Evolutionary conservation across 208 protist species (phyloP), one percentile per base, ranked within the genome.

Genomic region (Trypanosoma grayi): DNA sequence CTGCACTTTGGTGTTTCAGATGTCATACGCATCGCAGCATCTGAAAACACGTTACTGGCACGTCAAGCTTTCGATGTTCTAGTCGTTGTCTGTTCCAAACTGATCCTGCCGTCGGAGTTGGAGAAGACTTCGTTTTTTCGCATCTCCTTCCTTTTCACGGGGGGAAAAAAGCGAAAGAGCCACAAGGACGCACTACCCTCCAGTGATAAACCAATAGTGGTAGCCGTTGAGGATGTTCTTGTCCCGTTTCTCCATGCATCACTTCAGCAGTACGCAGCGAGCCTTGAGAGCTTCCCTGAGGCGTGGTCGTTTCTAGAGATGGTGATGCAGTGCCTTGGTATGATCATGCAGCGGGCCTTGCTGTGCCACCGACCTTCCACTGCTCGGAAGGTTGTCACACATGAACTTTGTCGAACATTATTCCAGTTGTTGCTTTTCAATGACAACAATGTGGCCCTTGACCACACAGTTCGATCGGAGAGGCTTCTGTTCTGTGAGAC

Each of bases 401-500:
- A 31, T 10, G 77, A 87, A 13, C 56, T 92, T 16, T 82, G 77
- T 1, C 43, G 40, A 34, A 74, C 79, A 1, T 58, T 94, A 4
- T 94, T 89, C 41, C 65, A 69, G 36, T 55, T 90, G 34, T 77
- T 94, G 8, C 39, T 77, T 36, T 73, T 78, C 30, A 83, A 85
- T 24, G 76, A 94, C 40, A 53, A 46, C 16, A 82, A 88, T 67
- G 71, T 85, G 6, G 62, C 75, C 30, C 62, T 95, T 6, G 83
- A 92, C n/a, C 66, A 78, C 20, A 46, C 45, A 16, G 70, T 79
- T 24, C 84, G 83, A 8, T 67, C 72, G 10, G 79, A 92, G 10
- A 74, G 88, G 28, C 44, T 90, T 24, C 70, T 92, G n/a, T 59
- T 95, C 9, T 87, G 76, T 56, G 85, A 92, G 66, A 90, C 85